Evolutionary conservation across 192 early-diverging fungal species (phyloP).

Genomic region (Funneliformis mosseae): DNA sequence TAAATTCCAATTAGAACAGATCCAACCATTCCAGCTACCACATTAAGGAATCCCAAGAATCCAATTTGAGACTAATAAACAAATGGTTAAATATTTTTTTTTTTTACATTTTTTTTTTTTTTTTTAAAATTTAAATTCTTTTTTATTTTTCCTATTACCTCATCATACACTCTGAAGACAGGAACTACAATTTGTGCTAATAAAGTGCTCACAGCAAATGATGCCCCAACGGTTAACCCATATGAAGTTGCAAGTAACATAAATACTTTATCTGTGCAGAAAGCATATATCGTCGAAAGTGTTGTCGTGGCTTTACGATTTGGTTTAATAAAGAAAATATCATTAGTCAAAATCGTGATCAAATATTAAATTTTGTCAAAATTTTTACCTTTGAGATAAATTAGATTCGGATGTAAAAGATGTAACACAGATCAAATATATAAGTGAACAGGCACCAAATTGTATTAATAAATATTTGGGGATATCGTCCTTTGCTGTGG

Average conservation of each 20-base stretch:
- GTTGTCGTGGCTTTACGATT: background rate
- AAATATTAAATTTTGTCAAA: background rate
- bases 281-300: background rate
- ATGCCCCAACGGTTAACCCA: conserved; percentile 44
- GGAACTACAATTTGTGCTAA: conserved; percentile 45
- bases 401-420: conserved; percentile 6
- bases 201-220: conserved; percentile 45
- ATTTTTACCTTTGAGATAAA: background rate
- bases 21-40: conserved; percentile 41
- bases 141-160: conserved; percentile 2
- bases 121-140: too few species aligned
- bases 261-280: conserved; percentile 31
- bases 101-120: background rate
- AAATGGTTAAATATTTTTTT: background rate
- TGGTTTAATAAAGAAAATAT: background rate
- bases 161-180: conserved; percentile 36
- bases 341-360: background rate
- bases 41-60: conserved; percentile 36
- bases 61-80: conserved; percentile 33
- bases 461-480: conserved; percentile 41
- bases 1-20: conserved; percentile 41
- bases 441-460: conserved; percentile 28
- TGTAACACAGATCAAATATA: conserved; percentile 20
- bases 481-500: conserved; percentile 39
- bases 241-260: conserved; percentile 38